Evolutionary conservation across 257 asterid genomes (phyloP).

Genomic region (Euphrasia confusa): DNA sequence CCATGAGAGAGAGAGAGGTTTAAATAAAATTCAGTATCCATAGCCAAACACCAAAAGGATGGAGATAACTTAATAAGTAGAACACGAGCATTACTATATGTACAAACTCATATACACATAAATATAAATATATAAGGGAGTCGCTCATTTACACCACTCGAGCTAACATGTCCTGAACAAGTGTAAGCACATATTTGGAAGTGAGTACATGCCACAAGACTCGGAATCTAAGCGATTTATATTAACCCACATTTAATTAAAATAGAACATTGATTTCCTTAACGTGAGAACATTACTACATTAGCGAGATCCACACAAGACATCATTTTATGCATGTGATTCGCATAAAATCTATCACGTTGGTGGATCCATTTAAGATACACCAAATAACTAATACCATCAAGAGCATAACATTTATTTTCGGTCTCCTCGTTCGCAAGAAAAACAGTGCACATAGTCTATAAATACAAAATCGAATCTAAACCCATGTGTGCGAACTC

Average conservation of each 20-base stretch:
- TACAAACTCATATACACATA: background rate
- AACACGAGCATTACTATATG: background rate
- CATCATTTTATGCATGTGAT: background rate
- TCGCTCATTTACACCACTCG: too few species aligned
- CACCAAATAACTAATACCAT: constrained; percentile 11
- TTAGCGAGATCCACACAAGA: background rate
- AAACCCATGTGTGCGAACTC: background rate
- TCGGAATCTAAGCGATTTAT: background rate
- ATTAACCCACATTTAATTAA: constrained; percentile 5
- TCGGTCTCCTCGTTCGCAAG: constrained; percentile 1
- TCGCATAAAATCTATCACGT: constrained; percentile 5
- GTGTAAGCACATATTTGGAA: background rate
- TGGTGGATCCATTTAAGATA: constrained; percentile 1
- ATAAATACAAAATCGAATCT: background rate
- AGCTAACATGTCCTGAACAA: too few species aligned
- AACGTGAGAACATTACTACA: constrained; percentile 15
- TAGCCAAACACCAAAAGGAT: background rate
- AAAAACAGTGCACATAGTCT: background rate
- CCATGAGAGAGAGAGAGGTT: too few species aligned
- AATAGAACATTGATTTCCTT: background rate
- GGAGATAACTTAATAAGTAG: background rate
- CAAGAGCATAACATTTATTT: background rate
- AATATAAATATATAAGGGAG: background rate
- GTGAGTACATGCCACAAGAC: background rate
- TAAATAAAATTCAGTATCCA: too few species aligned